These are phyloP conservation scores for Haplosporangium gracile DNA, from an alignment of 192 early-diverging fungal species.

Conservation along the genomic window DNA sequence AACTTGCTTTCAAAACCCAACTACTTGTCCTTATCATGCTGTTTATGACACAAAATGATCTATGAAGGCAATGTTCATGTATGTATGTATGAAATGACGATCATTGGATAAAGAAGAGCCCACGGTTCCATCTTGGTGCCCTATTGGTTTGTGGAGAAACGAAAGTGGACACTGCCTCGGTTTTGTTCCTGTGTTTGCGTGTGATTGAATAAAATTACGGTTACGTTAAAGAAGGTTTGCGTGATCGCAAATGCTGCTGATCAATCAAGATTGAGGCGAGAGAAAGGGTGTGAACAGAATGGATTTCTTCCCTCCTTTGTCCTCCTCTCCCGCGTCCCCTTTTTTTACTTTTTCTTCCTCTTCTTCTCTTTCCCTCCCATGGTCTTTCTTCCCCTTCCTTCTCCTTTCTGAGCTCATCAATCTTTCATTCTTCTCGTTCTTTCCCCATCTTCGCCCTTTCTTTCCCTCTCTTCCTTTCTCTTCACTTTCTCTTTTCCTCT, in stretches of 20 bases:
- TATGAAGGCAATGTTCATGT: no score
- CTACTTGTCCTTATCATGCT: no score
- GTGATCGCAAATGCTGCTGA: neutral
- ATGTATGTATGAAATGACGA: no score
- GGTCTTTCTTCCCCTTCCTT: neutral
- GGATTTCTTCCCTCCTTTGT: neutral
- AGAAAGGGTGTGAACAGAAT: neutral
- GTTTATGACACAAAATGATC: no score
- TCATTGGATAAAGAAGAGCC: no score
- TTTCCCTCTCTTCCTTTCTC: no score
- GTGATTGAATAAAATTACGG: no score
- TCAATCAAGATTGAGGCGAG: neutral
- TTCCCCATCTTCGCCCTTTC: neutral
- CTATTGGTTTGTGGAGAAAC: no score
- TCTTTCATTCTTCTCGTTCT: neutral
- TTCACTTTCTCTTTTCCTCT: neutral
- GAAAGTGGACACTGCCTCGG: no score
- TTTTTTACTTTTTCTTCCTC: neutral
- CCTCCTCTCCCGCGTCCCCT: neutral
- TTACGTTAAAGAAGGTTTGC: no score
- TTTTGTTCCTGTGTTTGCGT: no score
- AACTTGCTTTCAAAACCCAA: conserved; percentile 16
- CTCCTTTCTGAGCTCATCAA: neutral
- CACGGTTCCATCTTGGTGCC: no score
- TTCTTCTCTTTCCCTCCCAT: neutral